Conservation (phyloP, 176 grass and related monocot species). For the Bonia amplexicaulis region DNA sequence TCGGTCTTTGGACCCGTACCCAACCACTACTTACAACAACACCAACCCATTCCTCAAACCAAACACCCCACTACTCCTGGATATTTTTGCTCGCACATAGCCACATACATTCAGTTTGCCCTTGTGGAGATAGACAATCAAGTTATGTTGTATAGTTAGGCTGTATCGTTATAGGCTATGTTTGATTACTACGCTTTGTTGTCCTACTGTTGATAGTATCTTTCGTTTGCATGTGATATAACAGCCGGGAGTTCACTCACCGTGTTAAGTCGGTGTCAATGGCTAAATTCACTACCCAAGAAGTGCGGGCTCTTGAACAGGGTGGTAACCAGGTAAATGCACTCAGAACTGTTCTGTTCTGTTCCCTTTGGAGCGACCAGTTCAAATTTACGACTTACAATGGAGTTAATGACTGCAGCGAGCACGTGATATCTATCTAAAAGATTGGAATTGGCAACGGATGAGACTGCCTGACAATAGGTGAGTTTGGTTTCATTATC, state of each 20-base stretch:
- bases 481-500: slow-evolving; percentile 34
- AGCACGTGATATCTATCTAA: slow-evolving; percentile 80
- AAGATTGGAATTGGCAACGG: slow-evolving; percentile 89
- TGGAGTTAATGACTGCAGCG: slow-evolving; percentile 47
- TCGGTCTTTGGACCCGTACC: too few relatives aligned
- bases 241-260: slow-evolving; percentile 92
- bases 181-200: background rate
- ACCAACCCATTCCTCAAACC: background rate
- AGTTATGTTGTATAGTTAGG: background rate
- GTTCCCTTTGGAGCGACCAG: background rate
- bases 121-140: background rate
- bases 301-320: slow-evolving; percentile 75
- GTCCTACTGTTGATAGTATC: slow-evolving; percentile 2
- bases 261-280: slow-evolving; percentile 95
- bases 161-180: too few relatives aligned
- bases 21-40: too few relatives aligned
- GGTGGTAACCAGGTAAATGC: slow-evolving; percentile 89
- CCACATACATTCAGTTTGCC: background rate
- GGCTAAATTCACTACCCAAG: slow-evolving; percentile 91
- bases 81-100: background rate
- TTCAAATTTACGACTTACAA: slow-evolving; percentile 6
- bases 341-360: background rate
- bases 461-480: slow-evolving; percentile 91
- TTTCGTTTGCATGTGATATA: slow-evolving; percentile 3
- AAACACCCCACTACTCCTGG: background rate